Evolutionary conservation across 73 alveolate species (phyloP).

Genomic region (Symbiodinium pilosum): DNA sequence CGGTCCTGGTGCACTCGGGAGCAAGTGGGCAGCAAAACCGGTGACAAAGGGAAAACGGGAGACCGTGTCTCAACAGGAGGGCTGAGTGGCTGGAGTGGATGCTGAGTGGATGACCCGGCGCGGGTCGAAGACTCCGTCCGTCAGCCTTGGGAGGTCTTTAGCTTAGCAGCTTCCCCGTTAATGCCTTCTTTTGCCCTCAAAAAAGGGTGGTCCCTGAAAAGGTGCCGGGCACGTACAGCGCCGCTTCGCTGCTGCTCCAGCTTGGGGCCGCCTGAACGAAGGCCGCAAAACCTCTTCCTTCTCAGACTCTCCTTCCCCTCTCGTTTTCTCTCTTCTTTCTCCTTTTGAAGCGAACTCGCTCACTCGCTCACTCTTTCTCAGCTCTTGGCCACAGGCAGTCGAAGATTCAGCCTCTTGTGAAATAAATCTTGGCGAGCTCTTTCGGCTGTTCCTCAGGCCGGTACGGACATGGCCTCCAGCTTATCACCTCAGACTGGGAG

Average conservation of each 20-base stretch:
- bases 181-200: no score
- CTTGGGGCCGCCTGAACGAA: not conserved
- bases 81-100: not conserved
- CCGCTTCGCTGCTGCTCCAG: conserved; percentile 9
- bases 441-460: not conserved
- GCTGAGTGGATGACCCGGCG: not conserved
- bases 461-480: conserved; percentile 15
- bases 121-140: not conserved
- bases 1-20: no score
- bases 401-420: not conserved
- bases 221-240: not conserved
- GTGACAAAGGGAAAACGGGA: no score
- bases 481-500: not conserved
- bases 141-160: not conserved
- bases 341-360: no score
- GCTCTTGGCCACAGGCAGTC: not conserved
- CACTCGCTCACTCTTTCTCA: no score
- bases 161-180: no score
- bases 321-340: no score
- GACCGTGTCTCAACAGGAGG: no score
- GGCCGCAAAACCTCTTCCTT: not conserved
- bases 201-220: no score
- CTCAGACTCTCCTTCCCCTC: no score
- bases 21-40: no score
- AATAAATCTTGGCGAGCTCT: not conserved